Evolutionary conservation across 805 yeast genomes (phyloP), one percentile per base, ranked within the genome.

Genomic region (Candida michaelii): DNA sequence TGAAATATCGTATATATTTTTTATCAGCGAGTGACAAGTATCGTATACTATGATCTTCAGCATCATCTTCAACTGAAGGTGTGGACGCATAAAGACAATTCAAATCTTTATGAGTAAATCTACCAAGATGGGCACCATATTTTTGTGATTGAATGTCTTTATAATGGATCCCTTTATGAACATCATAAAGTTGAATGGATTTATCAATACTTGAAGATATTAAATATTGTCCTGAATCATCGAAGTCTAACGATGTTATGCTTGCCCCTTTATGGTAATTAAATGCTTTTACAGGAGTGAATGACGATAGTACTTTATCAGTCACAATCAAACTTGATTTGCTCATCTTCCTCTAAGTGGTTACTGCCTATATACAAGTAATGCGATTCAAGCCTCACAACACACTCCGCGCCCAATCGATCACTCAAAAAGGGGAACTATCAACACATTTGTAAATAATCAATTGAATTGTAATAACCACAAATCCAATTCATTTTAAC

Each of bases 41-140:
- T 49, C 98, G 70, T 18, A 93, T 76, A 11, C 80, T 79, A 55
- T 86, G 80, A 49, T 87, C 90, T n/a, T 55, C 63, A 4, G 43
- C 42, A 17, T 42, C 51, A 12, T 32, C 41, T 4, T 31, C 39
- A 5, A 47, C 55, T 3, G 55, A 41, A 6, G 73, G 73, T 0
- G 98, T 89, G 4, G 96, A 85, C 1, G 95, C 89, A 58, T 85
- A 87, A 12, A 91, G 71, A 54, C 93, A 83, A 52, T 82, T 81
- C 43, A 77, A 73, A 34, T 80, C 82, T 32, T 77, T 74, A 55
- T 85, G 95, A 1, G 96, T 82, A 60, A 93, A 93, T 35, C 80
- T 73, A 2, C 96, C 97, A 29, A 87, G 64, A 55, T 88, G 89
- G 44, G 89, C 86, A 1, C 99, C 99, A 54, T 93, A 93, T 58